Conservation (phyloP, 1,139 yeast species). For the Debaryomyces sp. region DNA sequence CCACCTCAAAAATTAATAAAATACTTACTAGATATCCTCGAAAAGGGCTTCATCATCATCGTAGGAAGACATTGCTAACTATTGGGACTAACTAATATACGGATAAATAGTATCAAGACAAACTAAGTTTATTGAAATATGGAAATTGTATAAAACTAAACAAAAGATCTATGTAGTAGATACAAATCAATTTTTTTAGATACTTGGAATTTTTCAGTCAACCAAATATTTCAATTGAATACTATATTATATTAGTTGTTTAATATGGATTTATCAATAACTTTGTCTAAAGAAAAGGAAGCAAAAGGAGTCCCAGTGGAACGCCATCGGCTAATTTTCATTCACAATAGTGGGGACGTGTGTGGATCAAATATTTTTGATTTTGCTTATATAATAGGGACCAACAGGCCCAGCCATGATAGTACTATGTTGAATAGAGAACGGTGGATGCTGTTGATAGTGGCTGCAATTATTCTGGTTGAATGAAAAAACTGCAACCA, state of each 20-base stretch:
- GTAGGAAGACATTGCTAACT: constrained; percentile 51
- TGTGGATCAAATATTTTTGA: background rate
- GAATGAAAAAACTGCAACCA: background rate
- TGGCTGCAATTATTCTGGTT: background rate
- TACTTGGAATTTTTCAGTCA: background rate
- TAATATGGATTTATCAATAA: constrained; percentile 4
- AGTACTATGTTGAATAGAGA: background rate
- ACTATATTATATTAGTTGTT: background rate
- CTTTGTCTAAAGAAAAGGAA: constrained; percentile 5
- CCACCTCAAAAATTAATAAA: constrained; percentile 2
- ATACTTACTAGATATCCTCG: constrained; percentile 66
- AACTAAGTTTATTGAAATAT: constrained; percentile 23
- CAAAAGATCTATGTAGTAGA: constrained; percentile 19
- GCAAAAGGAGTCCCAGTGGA: background rate
- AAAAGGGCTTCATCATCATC: constrained; percentile 88
- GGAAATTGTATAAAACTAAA: constrained; percentile 23
- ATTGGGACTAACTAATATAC: constrained; percentile 15
- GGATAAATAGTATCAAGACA: constrained; percentile 10
- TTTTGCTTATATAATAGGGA: background rate
- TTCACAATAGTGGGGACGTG: background rate
- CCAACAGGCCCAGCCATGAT: background rate
- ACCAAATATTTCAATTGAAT: background rate
- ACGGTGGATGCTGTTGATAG: no score
- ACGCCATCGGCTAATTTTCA: constrained; percentile 5
- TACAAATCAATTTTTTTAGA: constrained; percentile 9